Evolutionary conservation across 768 basidiomycete species (phyloP).

Genomic region (Gautieria morchelliformis): DNA sequence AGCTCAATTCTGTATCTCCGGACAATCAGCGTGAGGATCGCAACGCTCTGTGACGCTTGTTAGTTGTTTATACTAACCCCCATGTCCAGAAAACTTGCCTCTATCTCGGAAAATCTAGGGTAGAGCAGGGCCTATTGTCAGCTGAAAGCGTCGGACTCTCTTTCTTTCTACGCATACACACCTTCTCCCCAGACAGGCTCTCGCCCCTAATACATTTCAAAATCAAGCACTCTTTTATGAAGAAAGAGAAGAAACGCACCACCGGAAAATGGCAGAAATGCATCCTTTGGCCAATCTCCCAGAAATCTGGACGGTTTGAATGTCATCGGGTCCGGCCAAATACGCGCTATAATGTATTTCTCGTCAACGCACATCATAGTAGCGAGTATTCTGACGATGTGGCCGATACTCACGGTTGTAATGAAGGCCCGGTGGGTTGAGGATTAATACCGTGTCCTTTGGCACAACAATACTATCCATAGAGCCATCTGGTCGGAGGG

Average conservation of each 20-base stretch:
- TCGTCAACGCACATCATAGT: no score
- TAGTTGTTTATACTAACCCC: not conserved
- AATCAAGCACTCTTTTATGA: no score
- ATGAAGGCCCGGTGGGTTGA: slow-evolving; percentile 35
- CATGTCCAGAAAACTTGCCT: not conserved
- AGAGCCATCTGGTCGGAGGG: slow-evolving; percentile 25
- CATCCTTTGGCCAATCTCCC: slow-evolving; percentile 45
- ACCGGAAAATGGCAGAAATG: slow-evolving; percentile 42
- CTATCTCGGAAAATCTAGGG: slow-evolving; percentile 1
- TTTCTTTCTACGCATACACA: not conserved
- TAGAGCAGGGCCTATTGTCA: not conserved
- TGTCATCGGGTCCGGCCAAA: slow-evolving; percentile 42
- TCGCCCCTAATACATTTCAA: not conserved
- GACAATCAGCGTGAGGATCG: slow-evolving; percentile 34
- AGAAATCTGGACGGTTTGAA: slow-evolving; percentile 42
- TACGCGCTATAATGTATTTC: slow-evolving; percentile 30
- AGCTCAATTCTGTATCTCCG: slow-evolving; percentile 37
- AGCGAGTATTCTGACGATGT: no score
- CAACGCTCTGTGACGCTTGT: not conserved
- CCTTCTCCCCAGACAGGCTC: slow-evolving; percentile 10
- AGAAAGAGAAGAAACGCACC: slow-evolving; percentile 19
- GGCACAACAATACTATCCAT: slow-evolving; percentile 32
- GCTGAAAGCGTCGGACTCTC: not conserved
- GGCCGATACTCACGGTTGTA: slow-evolving; percentile 35
- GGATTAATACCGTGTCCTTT: slow-evolving; percentile 28